Evolutionary conservation across 495 filamentous ascomycete genomes (phyloP), one percentile per base, ranked within the genome.

Genomic region (Xylaria venustula): DNA sequence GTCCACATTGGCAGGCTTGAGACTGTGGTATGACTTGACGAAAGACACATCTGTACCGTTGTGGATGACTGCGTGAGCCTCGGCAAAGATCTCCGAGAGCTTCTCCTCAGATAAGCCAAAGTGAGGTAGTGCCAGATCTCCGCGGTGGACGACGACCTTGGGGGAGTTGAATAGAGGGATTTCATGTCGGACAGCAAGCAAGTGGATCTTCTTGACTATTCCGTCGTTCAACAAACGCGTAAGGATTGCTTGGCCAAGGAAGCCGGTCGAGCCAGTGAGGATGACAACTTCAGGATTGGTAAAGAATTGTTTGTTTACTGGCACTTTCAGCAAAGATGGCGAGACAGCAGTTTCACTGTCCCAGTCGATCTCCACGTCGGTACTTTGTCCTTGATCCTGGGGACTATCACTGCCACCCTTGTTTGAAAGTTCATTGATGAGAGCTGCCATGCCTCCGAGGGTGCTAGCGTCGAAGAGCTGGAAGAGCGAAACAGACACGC

Each of bases 1-100:
- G 11, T 83, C 1, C 78, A 78, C 0, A 49, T n/a, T 84, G 62
- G 53, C 84, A 83, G 44, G 72, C 51, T 0, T 62, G 7, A 87
- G 74, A 0, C 72, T 64, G 3, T 60, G 55, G 66, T 85, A 87
- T 7, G 64, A 71, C 15, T 85, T 80, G 53, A 82, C 62, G 65
- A 77, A 79, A 1, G 81, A 84, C 1, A 77, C 75, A 52, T 81
- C 75, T 0, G 82, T 79, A 8, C 81, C 83, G 53, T 76, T 79
- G 70, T 86, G 84, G 34, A 87, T 77, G 28, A 85, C 66, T 5
- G 59, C 60, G 45, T 85, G 73, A 0, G 71, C 77, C 2, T 51
- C 40, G 4, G 15, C 12, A 22, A 69, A 76, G 6, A 86, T 60
- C 0, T 37, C 46, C 0, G 7, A 7, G 7, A 58, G 56, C 0